These are phyloP conservation scores for Tuber brumale DNA, from an alignment of 495 filamentous ascomycete species.

Conservation along the genomic window DNA sequence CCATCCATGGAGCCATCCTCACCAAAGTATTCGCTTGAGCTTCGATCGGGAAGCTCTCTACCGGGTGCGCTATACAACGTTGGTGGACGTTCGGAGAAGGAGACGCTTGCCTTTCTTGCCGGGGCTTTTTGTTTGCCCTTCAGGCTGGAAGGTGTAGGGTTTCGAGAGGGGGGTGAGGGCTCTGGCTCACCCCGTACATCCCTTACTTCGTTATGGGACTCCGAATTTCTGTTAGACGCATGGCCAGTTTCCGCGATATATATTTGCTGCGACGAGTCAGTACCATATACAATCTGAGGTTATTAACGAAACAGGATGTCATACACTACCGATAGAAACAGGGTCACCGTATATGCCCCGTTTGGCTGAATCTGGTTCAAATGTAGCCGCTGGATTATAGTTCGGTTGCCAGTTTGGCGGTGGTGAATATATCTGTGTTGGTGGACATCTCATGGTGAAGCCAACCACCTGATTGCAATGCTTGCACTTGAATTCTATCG, in stretches of 20 bases:
- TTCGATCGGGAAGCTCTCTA: not conserved
- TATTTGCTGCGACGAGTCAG: not conserved
- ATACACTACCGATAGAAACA: slow-evolving; percentile 12
- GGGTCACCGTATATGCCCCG: not conserved
- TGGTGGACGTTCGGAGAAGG: not conserved
- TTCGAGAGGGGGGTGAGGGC: not conserved
- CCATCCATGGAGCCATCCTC: slow-evolving; percentile 20
- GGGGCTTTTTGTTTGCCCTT: not conserved
- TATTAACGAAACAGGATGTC: not conserved
- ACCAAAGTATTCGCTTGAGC: slow-evolving; percentile 17
- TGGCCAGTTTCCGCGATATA: not conserved
- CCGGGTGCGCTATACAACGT: slow-evolving; percentile 13
- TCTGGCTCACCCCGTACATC: not conserved
- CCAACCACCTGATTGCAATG: slow-evolving; percentile 17
- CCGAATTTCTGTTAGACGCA: not conserved
- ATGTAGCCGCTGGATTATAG: not conserved
- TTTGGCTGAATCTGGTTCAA: not conserved
- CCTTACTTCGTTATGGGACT: not conserved
- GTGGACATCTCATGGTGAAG: slow-evolving; percentile 11
- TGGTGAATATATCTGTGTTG: not conserved
- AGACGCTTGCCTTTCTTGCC: not conserved
- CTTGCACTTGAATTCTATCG: slow-evolving; percentile 19
- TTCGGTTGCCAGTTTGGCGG: not conserved
- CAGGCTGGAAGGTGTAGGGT: not conserved
- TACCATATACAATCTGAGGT: not conserved